A percentile compares a stretch with the other conserved stretches of the same genome.
Evolutionary conservation across 2,329 filamentous ascomycete genomes (phyloP).

Genomic region (Ophiostoma fasciatum): DNA sequence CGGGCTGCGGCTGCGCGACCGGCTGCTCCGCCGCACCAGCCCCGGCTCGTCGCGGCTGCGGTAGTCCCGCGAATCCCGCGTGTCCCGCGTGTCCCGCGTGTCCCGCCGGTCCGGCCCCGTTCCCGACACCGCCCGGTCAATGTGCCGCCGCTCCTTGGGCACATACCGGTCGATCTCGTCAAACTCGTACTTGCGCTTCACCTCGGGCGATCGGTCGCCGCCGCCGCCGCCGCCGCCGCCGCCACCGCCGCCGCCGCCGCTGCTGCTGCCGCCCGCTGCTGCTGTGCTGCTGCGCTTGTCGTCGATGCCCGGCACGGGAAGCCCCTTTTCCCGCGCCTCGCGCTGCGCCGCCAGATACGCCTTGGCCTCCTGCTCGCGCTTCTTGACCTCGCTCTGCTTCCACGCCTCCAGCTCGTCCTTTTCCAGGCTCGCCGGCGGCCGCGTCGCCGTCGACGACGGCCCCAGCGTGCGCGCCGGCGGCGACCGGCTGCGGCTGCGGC

Average conservation of each 20-base stretch:
- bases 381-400: conserved; percentile 47
- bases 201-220: conserved; percentile 27
- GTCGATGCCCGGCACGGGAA: conserved; percentile 43
- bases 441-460: conserved; percentile 11
- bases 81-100: conserved; percentile 7
- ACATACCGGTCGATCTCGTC: conserved; percentile 34
- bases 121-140: conserved; percentile 17
- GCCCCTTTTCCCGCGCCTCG: conserved; percentile 43
- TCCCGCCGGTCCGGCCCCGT: conserved; percentile 7
- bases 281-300: conserved; percentile 26
- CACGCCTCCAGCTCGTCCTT: conserved; percentile 38
- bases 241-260: no score
- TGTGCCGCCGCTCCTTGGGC: conserved; percentile 24
- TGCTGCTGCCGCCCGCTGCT: conserved; percentile 8
- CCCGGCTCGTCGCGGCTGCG: conserved; percentile 7
- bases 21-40: conserved; percentile 1
- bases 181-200: conserved; percentile 23
- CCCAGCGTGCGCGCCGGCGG: conserved; percentile 3
- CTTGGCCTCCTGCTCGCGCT: conserved; percentile 48
- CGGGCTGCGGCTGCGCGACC: conserved; percentile 5
- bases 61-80: conserved; percentile 11
- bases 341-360: conserved; percentile 47
- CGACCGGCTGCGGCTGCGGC: conserved; percentile 31
- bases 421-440: conserved; percentile 25
- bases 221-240: no score